phyloP scores from a whole-genome alignment of 768 basidiomycete species.

The Tubosaeta sp. region DNA sequence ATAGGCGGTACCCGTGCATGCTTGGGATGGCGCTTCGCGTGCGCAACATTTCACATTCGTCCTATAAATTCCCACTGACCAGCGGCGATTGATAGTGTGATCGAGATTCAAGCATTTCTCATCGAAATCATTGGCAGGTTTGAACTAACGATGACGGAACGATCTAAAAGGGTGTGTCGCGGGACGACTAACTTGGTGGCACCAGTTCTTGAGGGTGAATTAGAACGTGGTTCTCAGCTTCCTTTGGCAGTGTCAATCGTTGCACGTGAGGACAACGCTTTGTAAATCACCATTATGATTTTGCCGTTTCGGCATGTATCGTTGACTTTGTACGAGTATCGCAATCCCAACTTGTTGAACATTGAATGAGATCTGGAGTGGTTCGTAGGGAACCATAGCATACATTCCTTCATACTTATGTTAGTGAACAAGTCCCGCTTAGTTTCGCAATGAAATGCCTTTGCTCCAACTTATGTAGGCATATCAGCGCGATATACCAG shows the following conservation, averaged over 20 bases:
- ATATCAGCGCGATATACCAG: too few relatives aligned
- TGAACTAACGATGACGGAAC: background rate
- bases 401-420: too few relatives aligned
- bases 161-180: background rate
- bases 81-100: slow-evolving; percentile 23
- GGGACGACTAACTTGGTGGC: slow-evolving; percentile 21
- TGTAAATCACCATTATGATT: too few relatives aligned
- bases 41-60: background rate
- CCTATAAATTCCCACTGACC: background rate
- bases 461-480: too few relatives aligned
- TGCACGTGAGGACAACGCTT: background rate
- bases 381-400: too few relatives aligned
- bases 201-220: slow-evolving; percentile 13
- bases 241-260: slow-evolving; percentile 28
- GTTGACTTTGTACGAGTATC: too few relatives aligned
- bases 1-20: background rate
- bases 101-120: slow-evolving; percentile 58
- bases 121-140: slow-evolving; percentile 45
- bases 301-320: too few relatives aligned
- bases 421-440: too few relatives aligned
- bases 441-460: too few relatives aligned
- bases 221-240: slow-evolving; percentile 16
- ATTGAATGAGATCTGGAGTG: too few relatives aligned
- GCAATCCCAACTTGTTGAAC: too few relatives aligned
- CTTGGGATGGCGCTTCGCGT: background rate